These are phyloP conservation scores for Pseudogymnoascus sp. DNA, from an alignment of 2,329 filamentous ascomycete species.

Conservation along the genomic window DNA sequence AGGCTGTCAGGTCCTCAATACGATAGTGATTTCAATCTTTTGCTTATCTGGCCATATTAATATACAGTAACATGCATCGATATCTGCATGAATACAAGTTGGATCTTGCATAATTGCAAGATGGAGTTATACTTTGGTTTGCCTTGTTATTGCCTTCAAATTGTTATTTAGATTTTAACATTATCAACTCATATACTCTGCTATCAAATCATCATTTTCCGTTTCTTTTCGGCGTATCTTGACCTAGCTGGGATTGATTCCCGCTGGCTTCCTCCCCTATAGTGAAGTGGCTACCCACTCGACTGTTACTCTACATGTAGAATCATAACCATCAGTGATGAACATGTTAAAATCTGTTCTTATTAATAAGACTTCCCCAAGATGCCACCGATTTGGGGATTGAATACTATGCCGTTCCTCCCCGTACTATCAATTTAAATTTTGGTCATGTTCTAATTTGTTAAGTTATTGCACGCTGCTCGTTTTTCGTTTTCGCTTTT, in stretches of 20 bases:
- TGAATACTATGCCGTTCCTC: too few species aligned
- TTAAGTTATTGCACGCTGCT: too few species aligned
- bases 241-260: not conserved
- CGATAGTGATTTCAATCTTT: not conserved
- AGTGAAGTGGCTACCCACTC: not conserved
- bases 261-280: not conserved
- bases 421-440: too few species aligned
- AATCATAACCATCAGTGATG: slow-evolving; percentile 9
- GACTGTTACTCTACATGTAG: slow-evolving; percentile 9
- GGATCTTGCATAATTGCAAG: not conserved
- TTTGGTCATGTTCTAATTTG: too few species aligned
- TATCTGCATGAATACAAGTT: too few species aligned
- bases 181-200: not conserved
- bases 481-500: too few species aligned
- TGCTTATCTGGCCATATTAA: not conserved
- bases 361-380: slow-evolving; percentile 8
- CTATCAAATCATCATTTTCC: not conserved
- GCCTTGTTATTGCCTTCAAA: not conserved
- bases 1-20: not conserved
- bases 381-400: not conserved
- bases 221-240: not conserved
- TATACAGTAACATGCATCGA: too few species aligned
- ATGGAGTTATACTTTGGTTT: not conserved
- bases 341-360: slow-evolving; percentile 11
- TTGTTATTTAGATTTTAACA: not conserved